Percentiles rank a stretch among this genome's conserved stretches.
Conservation (phyloP, 441 rosid genomes). For the Kokia cookei region DNA sequence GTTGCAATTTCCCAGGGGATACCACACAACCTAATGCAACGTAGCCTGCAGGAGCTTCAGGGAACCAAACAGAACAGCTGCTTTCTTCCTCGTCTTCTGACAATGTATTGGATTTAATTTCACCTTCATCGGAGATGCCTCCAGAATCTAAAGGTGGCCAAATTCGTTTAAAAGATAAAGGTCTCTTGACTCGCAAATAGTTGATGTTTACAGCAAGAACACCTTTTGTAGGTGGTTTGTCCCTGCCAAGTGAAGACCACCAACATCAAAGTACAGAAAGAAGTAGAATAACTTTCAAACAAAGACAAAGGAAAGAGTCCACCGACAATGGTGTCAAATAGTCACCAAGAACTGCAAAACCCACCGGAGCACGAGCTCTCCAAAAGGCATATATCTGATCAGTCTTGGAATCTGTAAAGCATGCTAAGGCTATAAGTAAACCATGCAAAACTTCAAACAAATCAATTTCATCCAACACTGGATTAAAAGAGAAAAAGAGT, state of each 20-base stretch:
- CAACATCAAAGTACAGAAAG: conserved; percentile 6
- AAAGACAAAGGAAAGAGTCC: conserved; percentile 3
- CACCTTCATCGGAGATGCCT: conserved; percentile 30
- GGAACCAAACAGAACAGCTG: conserved; percentile 85
- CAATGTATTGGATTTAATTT: conserved; percentile 13
- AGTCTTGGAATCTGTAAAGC: conserved; percentile 48
- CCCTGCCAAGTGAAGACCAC: conserved; percentile 52
- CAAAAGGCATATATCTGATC: conserved; percentile 78
- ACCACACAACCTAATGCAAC: conserved; percentile 88
- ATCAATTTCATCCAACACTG: background rate
- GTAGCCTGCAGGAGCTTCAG: conserved; percentile 91
- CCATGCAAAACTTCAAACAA: conserved; percentile 4
- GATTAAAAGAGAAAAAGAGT: background rate
- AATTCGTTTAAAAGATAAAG: conserved; percentile 69
- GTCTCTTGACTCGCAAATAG: conserved; percentile 76
- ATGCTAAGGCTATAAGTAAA: conserved; percentile 20
- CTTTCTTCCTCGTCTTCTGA: conserved; percentile 22
- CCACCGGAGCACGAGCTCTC: conserved; percentile 94
- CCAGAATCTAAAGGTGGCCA: conserved; percentile 54
- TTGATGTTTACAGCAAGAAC: conserved; percentile 84
- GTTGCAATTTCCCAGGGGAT: conserved; percentile 60
- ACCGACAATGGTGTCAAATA: conserved; percentile 87
- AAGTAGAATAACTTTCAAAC: conserved; percentile 11
- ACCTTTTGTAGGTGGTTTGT: conserved; percentile 95
- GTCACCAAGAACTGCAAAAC: conserved; percentile 97